Evolutionary conservation across 2,329 filamentous ascomycete genomes (phyloP), one percentile per base, ranked within the genome.

Genomic region (Fusarium pininemorale): DNA sequence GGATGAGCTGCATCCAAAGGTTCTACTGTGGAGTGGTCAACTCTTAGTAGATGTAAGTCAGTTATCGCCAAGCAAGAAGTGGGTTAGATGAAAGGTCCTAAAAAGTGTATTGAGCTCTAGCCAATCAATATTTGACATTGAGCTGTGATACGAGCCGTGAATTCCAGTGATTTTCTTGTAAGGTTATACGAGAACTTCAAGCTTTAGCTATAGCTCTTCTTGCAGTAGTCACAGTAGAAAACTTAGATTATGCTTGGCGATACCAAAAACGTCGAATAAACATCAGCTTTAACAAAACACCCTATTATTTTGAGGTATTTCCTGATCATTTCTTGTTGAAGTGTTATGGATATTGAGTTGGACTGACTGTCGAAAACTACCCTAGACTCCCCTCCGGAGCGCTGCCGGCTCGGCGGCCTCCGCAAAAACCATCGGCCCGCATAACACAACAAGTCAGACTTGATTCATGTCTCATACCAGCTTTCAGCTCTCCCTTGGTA

Each of bases 401-500:
- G 13, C 7, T 53, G 6, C 26, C 22, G 26, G 18, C 26, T 30
- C 16, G 56, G 44, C 37, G 15, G 53, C 42, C 45, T 50, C 63
- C 69, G 63, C 69, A 65, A 60, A 59, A 69, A 60, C 30, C 28
- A 30, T 63, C 69, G 69, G 69, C 69, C 69, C 69, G 63, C 64
- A 51, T 24, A 35, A 51, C 55, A 44, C 22, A 35, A 18, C 12
- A 12, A 26, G 9, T n/a, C 30, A 39, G 42, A 56, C 67, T 60
- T 41, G 58, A 35, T 32, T 57, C 26, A 24, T 72, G 44, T 72
- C 69, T 72, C 69, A 72, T 72, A 59, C 48, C 57, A 63, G 44
- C 63, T 60, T 51, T 72, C 69, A 72, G 58, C 69, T 69, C 69
- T 69, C 70, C 69, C 64, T 72, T 72, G 30, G 45, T 72, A 54